Evolutionary conservation across 2,329 filamentous ascomycete species (phyloP).

Genomic region (Ceratocystis eucalypticola): DNA sequence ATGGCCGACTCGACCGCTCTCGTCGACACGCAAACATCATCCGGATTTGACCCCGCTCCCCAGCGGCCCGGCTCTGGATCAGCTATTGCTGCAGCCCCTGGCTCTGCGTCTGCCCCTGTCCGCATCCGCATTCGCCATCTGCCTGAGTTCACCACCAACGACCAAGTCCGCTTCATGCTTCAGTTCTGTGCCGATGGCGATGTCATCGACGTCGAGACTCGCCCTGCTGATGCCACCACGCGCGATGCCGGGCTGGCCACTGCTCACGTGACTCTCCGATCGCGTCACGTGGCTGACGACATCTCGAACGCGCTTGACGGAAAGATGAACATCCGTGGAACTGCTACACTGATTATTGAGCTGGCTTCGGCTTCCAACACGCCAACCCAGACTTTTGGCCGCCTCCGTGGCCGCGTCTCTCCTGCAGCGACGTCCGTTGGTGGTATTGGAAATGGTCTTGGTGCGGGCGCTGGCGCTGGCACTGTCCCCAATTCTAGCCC

Average conservation of each 20-base stretch:
- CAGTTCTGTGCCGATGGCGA: conserved; percentile 15
- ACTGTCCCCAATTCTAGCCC: neutral
- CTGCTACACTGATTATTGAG: conserved; percentile 14
- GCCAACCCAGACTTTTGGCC: conserved; percentile 14
- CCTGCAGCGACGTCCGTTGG: neutral
- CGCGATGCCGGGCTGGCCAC: conserved; percentile 13
- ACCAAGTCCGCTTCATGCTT: conserved; percentile 16
- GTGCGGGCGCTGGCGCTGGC: neutral
- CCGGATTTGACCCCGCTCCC: conserved; percentile 17
- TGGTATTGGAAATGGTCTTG: too few relatives aligned
- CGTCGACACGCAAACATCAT: neutral
- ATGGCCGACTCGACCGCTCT: conserved; percentile 11
- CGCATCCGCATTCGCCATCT: conserved; percentile 12
- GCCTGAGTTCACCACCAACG: conserved; percentile 11
- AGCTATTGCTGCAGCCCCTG: too few relatives aligned
- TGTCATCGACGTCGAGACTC: conserved; percentile 17
- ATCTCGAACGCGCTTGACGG: conserved; percentile 16
- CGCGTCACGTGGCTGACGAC: conserved; percentile 15
- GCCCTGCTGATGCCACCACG: neutral
- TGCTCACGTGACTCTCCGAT: conserved; percentile 13
- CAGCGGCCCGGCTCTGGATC: conserved; percentile 2
- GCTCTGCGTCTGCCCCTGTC: neutral
- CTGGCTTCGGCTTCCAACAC: conserved; percentile 14
- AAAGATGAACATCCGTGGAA: conserved; percentile 18
- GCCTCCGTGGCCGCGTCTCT: conserved; percentile 13